phyloP scores from a whole-genome alignment of 331 rosid species.

The Stylosanthes scabra region DNA sequence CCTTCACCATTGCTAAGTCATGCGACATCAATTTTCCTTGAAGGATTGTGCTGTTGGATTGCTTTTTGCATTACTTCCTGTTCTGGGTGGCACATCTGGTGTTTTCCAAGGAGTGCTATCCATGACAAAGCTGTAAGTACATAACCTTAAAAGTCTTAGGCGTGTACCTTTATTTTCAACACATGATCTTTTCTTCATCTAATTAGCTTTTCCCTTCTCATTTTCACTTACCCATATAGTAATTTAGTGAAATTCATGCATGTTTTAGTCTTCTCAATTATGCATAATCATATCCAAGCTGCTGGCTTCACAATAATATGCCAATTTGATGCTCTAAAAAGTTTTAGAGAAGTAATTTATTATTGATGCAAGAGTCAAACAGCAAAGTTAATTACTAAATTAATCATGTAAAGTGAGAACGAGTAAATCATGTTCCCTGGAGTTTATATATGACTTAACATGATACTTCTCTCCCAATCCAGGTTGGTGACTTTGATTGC shows the following conservation, averaged over 20 bases:
- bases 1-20: constrained; percentile 33
- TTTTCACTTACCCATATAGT: constrained; percentile 32
- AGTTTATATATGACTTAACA: constrained; percentile 22
- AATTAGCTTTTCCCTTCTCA: constrained; percentile 18
- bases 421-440: not conserved
- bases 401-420: constrained; percentile 3
- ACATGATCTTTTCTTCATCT: not conserved
- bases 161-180: constrained; percentile 21
- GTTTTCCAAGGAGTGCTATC: constrained; percentile 94
- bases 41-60: constrained; percentile 99
- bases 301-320: constrained; percentile 4
- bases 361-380: constrained; percentile 18
- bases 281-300: constrained; percentile 1
- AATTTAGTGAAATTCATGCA: constrained; percentile 21
- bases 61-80: constrained; percentile 98
- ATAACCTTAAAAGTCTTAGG: constrained; percentile 27
- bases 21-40: constrained; percentile 29
- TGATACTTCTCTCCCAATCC: constrained; percentile 41
- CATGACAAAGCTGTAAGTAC: constrained; percentile 90
- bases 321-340: constrained; percentile 31
- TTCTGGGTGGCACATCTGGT: constrained; percentile 95
- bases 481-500: constrained; percentile 81
- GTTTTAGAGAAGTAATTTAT: not conserved
- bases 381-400: constrained; percentile 19
- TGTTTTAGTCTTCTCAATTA: constrained; percentile 12